These are phyloP conservation scores for Trichosporon inkin DNA, from an alignment of 1,284 basidiomycete species.

Conservation along the genomic window DNA sequence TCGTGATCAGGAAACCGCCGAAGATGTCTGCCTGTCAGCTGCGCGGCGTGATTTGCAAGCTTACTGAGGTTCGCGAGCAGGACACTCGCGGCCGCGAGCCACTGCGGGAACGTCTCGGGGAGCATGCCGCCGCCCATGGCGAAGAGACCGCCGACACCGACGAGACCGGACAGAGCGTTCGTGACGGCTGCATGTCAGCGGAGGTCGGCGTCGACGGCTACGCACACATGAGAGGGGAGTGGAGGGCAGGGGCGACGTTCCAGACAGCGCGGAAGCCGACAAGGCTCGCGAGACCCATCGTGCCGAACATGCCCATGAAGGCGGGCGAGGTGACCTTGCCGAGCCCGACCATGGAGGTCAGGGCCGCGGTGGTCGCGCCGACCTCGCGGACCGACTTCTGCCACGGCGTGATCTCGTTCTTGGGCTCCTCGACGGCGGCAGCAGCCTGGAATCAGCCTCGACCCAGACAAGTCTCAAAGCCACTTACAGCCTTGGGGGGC, in stretches of 20 bases:
- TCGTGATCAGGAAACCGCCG: constrained; percentile 76
- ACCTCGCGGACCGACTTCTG: constrained; percentile 71
- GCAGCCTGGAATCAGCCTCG: constrained; percentile 45
- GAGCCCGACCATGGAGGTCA: constrained; percentile 65
- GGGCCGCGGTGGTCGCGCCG: constrained; percentile 64
- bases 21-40: constrained; percentile 57
- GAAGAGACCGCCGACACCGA: constrained; percentile 77
- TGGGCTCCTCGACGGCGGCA: constrained; percentile 52
- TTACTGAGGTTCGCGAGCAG: constrained; percentile 68
- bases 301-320: constrained; percentile 81
- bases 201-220: background rate
- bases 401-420: constrained; percentile 65
- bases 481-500: constrained; percentile 46
- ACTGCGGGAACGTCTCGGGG: constrained; percentile 73
- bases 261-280: constrained; percentile 82
- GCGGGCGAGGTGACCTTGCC: constrained; percentile 70
- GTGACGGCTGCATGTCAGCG: constrained; percentile 37
- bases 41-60: background rate
- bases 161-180: constrained; percentile 57
- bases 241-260: constrained; percentile 77
- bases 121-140: constrained; percentile 80
- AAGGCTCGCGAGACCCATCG: constrained; percentile 64
- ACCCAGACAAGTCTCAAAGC: constrained; percentile 5
- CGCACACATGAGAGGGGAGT: constrained; percentile 54
- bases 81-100: constrained; percentile 70